These are phyloP conservation scores for Bolboschoenus planiculmis DNA, from an alignment of 176 grass and related monocot genomes.

Conservation along the genomic window DNA sequence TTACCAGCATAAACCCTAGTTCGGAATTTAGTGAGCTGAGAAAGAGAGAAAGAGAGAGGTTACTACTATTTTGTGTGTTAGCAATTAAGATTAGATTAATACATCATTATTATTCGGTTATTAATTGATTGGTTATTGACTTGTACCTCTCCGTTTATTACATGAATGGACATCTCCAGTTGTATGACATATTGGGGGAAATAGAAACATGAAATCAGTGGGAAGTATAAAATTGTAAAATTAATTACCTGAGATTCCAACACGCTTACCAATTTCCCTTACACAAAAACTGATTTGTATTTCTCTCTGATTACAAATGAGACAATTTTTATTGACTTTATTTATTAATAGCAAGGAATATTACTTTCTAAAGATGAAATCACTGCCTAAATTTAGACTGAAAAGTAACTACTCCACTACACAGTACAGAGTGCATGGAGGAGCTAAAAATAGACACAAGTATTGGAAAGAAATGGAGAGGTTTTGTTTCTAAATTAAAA, in stretches of 20 bases:
- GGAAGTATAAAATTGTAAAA: no score
- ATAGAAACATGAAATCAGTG: no score
- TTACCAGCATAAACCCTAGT: constrained; percentile 14
- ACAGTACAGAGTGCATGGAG: background rate
- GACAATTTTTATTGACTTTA: background rate
- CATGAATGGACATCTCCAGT: background rate
- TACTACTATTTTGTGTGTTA: background rate
- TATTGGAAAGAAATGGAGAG: background rate
- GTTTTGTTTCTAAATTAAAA: background rate
- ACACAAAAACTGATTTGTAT: background rate
- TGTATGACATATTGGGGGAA: background rate
- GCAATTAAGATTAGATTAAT: constrained; percentile 11
- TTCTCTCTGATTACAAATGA: background rate
- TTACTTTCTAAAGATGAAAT: background rate
- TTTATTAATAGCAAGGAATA: background rate
- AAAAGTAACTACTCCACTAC: background rate
- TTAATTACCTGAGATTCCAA: background rate
- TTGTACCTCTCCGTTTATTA: background rate
- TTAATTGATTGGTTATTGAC: no score
- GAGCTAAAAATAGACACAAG: background rate
- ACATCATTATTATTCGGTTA: constrained; percentile 2
- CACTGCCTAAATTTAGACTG: background rate
- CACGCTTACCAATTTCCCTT: background rate
- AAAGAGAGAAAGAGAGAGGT: background rate
- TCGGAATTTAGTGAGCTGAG: background rate